Conservation (phyloP, 805 yeast genomes). For the Metschnikowia gelsemii region DNA sequence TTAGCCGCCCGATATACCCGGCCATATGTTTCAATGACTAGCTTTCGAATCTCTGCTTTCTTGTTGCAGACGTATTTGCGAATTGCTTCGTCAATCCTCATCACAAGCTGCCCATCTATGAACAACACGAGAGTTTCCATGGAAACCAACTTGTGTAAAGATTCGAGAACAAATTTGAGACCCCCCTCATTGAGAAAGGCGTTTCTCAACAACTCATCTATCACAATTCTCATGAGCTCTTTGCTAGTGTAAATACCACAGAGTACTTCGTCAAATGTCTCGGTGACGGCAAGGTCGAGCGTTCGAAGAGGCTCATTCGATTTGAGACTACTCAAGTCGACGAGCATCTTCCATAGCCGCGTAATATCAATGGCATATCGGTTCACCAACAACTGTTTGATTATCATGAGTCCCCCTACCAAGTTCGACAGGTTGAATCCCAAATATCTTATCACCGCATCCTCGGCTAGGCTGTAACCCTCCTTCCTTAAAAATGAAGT, state of each 20-base stretch:
- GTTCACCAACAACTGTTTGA: conserved; percentile 38
- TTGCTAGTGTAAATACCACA: conserved; percentile 27
- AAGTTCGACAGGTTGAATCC: conserved; percentile 13
- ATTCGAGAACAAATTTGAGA: conserved; percentile 26
- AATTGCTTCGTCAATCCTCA: conserved; percentile 31
- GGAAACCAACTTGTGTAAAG: conserved; percentile 27
- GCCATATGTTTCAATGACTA: conserved; percentile 40
- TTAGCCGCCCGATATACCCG: conserved; percentile 26
- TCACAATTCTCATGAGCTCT: conserved; percentile 21
- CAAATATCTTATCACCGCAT: conserved; percentile 24
- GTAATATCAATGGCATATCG: conserved; percentile 21
- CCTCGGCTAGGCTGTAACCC: conserved; percentile 21
- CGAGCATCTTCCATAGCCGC: conserved; percentile 28
- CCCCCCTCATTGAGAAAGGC: conserved; percentile 4
- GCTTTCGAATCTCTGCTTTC: conserved; percentile 38
- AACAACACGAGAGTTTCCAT: conserved; percentile 20
- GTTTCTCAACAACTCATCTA: conserved; percentile 17
- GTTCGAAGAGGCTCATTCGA: conserved; percentile 19
- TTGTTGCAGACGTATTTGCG: conserved; percentile 28
- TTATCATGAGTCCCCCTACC: conserved; percentile 33
- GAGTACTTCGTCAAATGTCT: conserved; percentile 32
- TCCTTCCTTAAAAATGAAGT: conserved; percentile 17
- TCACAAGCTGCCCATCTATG: conserved; percentile 21
- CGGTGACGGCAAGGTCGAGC: conserved; percentile 27
- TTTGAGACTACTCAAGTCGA: conserved; percentile 20